Conservation (phyloP, 257 asterid species). For the Dorcoceras hygrometricum region DNA sequence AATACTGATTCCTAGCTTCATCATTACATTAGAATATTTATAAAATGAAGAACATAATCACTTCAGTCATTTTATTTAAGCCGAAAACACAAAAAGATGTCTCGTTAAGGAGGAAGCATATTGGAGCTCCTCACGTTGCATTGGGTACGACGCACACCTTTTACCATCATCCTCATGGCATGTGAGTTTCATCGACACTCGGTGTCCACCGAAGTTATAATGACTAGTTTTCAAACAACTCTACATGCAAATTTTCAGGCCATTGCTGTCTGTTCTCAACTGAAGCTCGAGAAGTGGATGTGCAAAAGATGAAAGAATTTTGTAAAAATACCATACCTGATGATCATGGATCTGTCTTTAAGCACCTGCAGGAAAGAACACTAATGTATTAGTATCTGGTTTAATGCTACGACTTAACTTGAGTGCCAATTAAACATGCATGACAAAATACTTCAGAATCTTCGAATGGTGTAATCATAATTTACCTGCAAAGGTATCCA, state of each 20-base stretch:
- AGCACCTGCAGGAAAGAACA: neutral
- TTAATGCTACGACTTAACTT: neutral
- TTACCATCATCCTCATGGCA: no score
- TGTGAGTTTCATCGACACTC: no score
- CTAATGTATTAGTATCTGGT: neutral
- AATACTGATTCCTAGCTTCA: neutral
- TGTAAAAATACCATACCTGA: no score
- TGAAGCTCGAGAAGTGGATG: neutral
- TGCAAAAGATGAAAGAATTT: neutral
- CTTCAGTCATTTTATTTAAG: neutral
- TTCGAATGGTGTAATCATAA: neutral
- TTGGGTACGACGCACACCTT: no score
- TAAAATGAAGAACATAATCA: neutral
- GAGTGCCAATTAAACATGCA: no score
- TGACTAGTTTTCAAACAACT: no score
- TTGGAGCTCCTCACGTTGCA: neutral
- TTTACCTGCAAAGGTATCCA: neutral
- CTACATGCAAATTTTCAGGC: neutral
- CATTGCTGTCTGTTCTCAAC: neutral
- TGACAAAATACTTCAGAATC: neutral
- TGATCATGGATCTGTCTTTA: neutral
- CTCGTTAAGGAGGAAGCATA: neutral
- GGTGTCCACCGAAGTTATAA: neutral
- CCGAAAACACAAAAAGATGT: neutral
- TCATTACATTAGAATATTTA: neutral